Percentiles rank a stretch among this genome's conserved stretches.
phyloP scores from a whole-genome alignment of 176 grass and related monocot species.

The Oryza meridionalis region DNA sequence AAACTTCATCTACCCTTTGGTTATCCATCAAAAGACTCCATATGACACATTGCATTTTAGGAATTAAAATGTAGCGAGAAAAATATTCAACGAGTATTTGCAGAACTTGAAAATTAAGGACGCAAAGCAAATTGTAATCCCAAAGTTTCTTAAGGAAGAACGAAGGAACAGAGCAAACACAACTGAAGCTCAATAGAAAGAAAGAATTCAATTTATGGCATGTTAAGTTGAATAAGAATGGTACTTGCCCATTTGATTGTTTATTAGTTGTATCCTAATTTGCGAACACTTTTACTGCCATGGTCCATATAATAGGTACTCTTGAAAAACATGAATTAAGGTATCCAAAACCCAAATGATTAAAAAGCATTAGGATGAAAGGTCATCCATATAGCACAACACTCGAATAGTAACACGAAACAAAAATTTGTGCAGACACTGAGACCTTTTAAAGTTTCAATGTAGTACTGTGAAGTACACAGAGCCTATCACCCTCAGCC shows the following conservation, averaged over 20 bases:
- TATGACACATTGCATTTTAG: background rate
- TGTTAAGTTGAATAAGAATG: background rate
- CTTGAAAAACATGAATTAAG: background rate
- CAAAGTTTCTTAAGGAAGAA: background rate
- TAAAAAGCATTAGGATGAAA: slow-evolving; percentile 1
- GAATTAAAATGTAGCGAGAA: background rate
- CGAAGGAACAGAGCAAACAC: background rate
- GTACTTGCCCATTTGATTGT: background rate
- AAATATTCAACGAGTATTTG: background rate
- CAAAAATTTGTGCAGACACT: background rate
- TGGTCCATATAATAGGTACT: background rate
- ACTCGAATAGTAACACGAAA: background rate
- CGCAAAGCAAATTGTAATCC: background rate
- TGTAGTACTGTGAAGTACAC: background rate
- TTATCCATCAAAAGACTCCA: background rate
- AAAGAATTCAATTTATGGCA: background rate
- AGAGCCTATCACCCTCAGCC: background rate
- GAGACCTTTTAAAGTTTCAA: background rate
- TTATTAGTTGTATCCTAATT: background rate
- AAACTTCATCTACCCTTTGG: background rate
- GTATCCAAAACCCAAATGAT: background rate
- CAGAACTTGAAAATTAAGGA: background rate
- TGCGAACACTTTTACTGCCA: slow-evolving; percentile 8
- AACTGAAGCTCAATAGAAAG: background rate
- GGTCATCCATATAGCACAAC: background rate